Base-by-base conservation (phyloP, 2,329 filamentous ascomycete species). In the Ophiosphaerella korrae region DNA sequence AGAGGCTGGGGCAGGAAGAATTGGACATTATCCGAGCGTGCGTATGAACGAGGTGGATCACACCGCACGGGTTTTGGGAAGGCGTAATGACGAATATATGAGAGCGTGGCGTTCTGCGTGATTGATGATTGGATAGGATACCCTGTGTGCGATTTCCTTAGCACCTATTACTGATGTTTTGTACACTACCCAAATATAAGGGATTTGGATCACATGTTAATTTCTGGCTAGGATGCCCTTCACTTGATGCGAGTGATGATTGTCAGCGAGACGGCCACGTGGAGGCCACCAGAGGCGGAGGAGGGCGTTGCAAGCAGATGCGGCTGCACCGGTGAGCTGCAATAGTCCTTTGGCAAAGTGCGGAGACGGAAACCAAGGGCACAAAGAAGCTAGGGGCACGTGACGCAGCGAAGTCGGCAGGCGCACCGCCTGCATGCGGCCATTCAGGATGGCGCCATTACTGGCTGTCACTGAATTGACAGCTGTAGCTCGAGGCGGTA, bases 21-120 rank as follows among this genome's bases (percentile, higher is more conserved):
- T 62, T 45, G 65, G 65, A 7, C 46, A 52, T 38, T 65, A 70
- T 59, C 42, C 64, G 37, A 59, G 53, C 49, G 54, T 42, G 6
- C 73, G 57, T 32, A 48, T 40, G 9, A 21, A 21, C 18, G 18
- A 48, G 42, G 38, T 16, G 53, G 45, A 58, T 50, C 32, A 46
- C 23, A 3, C 7, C 7, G 26, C 26, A 11, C 26, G 26, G 26
- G 7, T 29, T 2, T 5, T 29, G 7, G 26, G 26, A 6, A 29
- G 11, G 26, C 26, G 26, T 7, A 29, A 29, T 29, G 26, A 29
- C 8, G 26, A 21, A 23, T 7, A 24, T 7, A 37, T 16, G 8
- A 21, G 23, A 18, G 42, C 18, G 26, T 14, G 42, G 42, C 26
- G 41, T 35, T 24, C 13, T 29, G 32, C 12, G 23, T 44, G 33